These are phyloP conservation scores for Aspergillus versicolor DNA, from an alignment of 2,329 filamentous ascomycete species.

Conservation along the genomic window DNA sequence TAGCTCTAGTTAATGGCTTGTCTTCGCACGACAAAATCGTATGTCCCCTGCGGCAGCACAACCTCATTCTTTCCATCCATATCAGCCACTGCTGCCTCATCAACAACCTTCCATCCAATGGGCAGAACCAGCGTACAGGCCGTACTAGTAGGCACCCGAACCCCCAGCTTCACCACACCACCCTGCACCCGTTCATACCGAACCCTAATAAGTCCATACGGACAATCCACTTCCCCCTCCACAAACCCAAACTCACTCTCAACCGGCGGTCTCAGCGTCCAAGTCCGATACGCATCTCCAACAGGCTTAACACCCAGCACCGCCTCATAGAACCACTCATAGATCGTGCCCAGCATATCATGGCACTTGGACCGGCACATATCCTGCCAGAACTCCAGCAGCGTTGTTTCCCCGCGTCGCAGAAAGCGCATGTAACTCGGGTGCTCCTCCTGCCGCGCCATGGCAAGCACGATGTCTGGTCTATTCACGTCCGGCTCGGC, in stretches of 20 bases:
- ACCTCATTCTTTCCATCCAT: too few species aligned
- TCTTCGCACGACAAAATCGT: too few species aligned
- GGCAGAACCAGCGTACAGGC: neutral
- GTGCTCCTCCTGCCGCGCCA: conserved; percentile 50
- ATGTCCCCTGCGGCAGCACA: too few species aligned
- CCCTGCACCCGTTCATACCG: neutral
- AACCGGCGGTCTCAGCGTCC: conserved; percentile 41
- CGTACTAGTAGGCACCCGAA: neutral
- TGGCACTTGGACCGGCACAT: conserved; percentile 72
- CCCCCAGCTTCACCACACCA: neutral
- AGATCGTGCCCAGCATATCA: conserved; percentile 51
- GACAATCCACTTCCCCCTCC: conserved; percentile 21
- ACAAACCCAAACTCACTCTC: conserved; percentile 39
- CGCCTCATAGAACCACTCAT: conserved; percentile 50
- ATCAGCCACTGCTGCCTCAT: too few species aligned
- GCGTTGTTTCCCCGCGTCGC: conserved; percentile 58
- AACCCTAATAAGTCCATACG: conserved; percentile 19
- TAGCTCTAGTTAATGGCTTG: too few species aligned
- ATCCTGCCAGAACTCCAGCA: conserved; percentile 79
- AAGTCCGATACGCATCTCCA: conserved; percentile 42
- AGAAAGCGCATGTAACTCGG: conserved; percentile 52
- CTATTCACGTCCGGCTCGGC: conserved; percentile 18
- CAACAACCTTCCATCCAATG: neutral
- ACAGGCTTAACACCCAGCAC: conserved; percentile 41
- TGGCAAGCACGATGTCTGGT: conserved; percentile 23